Evolutionary conservation across 164 flowering plant species (phyloP).

Genomic region (Cinnamomum micranthum): DNA sequence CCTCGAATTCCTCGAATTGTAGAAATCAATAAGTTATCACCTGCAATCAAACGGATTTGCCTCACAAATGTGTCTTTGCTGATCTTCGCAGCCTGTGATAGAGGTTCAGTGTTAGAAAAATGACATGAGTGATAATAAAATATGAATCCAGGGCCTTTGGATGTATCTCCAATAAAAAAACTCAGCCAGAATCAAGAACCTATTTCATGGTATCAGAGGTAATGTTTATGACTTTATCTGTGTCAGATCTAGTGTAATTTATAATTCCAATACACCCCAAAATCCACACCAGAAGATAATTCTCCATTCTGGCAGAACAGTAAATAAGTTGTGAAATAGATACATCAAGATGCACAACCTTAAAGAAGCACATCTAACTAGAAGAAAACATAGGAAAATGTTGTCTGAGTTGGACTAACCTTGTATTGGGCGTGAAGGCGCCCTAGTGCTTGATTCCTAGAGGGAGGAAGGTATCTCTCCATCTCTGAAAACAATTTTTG

Average conservation of each 20-base stretch:
- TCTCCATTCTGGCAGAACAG: no score
- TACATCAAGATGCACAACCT: no score
- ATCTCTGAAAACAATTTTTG: conserved; percentile 26
- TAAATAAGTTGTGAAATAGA: no score
- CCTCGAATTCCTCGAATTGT: conserved; percentile 31
- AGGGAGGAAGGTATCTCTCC: conserved; percentile 18
- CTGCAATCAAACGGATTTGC: conserved; percentile 32
- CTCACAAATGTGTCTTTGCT: conserved; percentile 34
- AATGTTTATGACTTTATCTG: no score
- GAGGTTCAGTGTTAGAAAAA: not conserved
- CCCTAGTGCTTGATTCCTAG: conserved; percentile 13
- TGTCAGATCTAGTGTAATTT: no score
- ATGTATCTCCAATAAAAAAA: not conserved
- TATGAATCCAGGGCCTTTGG: not conserved
- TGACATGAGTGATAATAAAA: not conserved
- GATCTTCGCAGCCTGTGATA: conserved; percentile 38
- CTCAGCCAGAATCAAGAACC: no score
- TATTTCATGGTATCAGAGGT: no score
- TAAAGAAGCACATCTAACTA: no score
- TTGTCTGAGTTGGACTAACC: not conserved
- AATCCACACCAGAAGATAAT: no score
- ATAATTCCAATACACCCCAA: no score
- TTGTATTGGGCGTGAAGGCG: conserved; percentile 7
- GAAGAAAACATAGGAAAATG: not conserved
- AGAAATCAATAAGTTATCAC: conserved; percentile 37